Percentiles rank a stretch among this genome's conserved stretches.
Evolutionary conservation across 768 basidiomycete genomes (phyloP).

Genomic region (Boletus speciosus): DNA sequence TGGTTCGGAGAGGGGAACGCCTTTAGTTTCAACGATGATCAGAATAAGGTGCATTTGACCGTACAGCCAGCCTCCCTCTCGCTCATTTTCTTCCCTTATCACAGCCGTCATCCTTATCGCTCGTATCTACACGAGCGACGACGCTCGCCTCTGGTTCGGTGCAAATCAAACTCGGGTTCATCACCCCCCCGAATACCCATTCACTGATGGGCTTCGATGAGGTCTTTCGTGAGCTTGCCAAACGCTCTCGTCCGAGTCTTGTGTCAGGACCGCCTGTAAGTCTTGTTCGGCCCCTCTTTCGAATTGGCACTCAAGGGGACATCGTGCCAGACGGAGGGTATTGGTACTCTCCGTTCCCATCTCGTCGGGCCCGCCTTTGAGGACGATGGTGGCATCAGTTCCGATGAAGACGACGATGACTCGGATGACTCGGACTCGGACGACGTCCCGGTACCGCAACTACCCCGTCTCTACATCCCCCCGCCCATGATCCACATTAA

Average conservation of each 20-base stretch:
- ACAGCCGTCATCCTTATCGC: conserved; percentile 44
- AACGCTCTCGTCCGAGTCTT: conserved; percentile 60
- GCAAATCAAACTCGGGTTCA: conserved; percentile 60
- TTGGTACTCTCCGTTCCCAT: conserved; percentile 76
- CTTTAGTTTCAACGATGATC: conserved; percentile 55
- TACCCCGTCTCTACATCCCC: conserved; percentile 23
- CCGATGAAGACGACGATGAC: conserved; percentile 42
- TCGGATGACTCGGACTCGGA: conserved; percentile 26
- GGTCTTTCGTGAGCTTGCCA: conserved; percentile 60
- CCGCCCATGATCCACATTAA: conserved; percentile 17
- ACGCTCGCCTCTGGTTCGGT: conserved; percentile 51
- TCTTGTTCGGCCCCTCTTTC: conserved; percentile 8
- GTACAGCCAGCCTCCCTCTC: not conserved
- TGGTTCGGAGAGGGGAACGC: conserved; percentile 59
- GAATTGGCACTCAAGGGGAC: not conserved
- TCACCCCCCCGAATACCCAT: conserved; percentile 40
- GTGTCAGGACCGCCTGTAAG: conserved; percentile 77
- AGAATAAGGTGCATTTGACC: conserved; percentile 58
- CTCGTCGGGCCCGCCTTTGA: conserved; percentile 52
- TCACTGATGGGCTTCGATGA: conserved; percentile 52
- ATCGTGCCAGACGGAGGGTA: conserved; percentile 66
- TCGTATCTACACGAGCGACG: conserved; percentile 48
- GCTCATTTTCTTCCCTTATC: not conserved
- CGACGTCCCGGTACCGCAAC: conserved; percentile 31
- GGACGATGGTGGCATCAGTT: conserved; percentile 77